Conservation (phyloP, 805 yeast species). For the Monosporozyma solicola region DNA sequence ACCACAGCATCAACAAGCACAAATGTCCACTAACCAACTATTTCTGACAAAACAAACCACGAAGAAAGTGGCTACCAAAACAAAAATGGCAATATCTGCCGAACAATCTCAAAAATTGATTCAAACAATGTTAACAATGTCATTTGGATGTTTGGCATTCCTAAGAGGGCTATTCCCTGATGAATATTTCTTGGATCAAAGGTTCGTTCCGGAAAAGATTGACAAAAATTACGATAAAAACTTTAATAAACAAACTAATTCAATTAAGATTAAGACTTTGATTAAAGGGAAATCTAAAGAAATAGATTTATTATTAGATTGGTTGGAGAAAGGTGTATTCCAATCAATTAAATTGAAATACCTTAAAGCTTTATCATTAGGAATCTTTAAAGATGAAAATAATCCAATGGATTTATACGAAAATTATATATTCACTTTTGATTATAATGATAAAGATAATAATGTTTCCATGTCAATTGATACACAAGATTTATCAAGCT, state of each 20-base stretch:
- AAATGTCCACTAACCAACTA: constrained; percentile 19
- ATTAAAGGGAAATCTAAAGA: constrained; percentile 37
- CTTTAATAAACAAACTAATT: constrained; percentile 14
- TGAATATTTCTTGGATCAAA: constrained; percentile 41
- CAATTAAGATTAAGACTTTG: constrained; percentile 41
- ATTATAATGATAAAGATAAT: constrained; percentile 31
- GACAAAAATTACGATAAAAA: constrained; percentile 23
- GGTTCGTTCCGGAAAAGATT: constrained; percentile 34
- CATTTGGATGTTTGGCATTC: constrained; percentile 50
- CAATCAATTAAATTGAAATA: constrained; percentile 37
- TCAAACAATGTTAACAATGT: constrained; percentile 41
- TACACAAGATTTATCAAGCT: constrained; percentile 17
- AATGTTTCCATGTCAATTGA: constrained; percentile 12
- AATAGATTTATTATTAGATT: constrained; percentile 41
- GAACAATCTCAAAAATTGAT: constrained; percentile 40
- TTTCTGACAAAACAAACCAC: constrained; percentile 1
- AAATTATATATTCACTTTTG: constrained; percentile 41
- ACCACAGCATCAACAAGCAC: background rate
- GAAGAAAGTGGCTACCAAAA: constrained; percentile 8
- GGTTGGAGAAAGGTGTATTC: constrained; percentile 45
- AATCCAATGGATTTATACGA: constrained; percentile 40
- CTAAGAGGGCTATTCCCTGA: constrained; percentile 51
- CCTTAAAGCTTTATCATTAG: constrained; percentile 38
- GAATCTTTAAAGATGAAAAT: constrained; percentile 36
- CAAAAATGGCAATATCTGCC: constrained; percentile 22